Percentiles rank a stretch among this genome's conserved stretches.
Evolutionary conservation across 1,284 basidiomycete species (phyloP).

Genomic region (Tilletia horrida): DNA sequence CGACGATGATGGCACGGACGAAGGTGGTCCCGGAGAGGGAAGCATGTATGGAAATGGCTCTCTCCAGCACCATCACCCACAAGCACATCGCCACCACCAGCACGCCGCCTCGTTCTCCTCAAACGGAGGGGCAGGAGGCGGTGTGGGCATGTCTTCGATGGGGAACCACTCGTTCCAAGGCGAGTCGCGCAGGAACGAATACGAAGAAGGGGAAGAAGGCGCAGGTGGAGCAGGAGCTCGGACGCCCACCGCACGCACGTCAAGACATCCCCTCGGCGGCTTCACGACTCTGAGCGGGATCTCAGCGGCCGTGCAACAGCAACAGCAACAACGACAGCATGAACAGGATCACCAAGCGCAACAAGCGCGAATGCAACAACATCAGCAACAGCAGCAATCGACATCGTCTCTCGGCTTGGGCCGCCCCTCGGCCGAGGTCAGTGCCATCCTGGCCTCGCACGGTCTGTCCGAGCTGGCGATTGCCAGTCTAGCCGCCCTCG

Average conservation of each 20-base stretch:
- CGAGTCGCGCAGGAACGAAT: constrained; percentile 27
- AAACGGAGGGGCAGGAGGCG: neutral
- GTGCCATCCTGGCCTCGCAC: neutral
- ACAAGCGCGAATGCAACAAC: constrained; percentile 46
- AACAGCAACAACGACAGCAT: too few relatives aligned
- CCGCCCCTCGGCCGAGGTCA: neutral
- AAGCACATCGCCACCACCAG: neutral
- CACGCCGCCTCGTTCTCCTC: neutral
- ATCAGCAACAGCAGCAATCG: constrained; percentile 21
- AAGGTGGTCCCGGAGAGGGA: neutral
- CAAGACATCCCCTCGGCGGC: constrained; percentile 20
- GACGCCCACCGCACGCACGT: constrained; percentile 25
- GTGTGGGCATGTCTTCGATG: neutral
- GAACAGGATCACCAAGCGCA: constrained; percentile 48
- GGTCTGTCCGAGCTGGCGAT: constrained; percentile 27
- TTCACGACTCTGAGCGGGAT: constrained; percentile 19
- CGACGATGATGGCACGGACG: constrained; percentile 13
- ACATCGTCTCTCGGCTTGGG: constrained; percentile 4
- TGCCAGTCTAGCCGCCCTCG: constrained; percentile 34
- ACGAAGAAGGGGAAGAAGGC: constrained; percentile 22
- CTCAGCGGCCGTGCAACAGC: constrained; percentile 21
- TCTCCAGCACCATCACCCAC: neutral
- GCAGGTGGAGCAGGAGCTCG: constrained; percentile 29
- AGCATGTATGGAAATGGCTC: neutral
- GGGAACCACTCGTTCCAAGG: neutral